Conservation (phyloP, 1,284 basidiomycete genomes). For the Phylloporus sp. region DNA sequence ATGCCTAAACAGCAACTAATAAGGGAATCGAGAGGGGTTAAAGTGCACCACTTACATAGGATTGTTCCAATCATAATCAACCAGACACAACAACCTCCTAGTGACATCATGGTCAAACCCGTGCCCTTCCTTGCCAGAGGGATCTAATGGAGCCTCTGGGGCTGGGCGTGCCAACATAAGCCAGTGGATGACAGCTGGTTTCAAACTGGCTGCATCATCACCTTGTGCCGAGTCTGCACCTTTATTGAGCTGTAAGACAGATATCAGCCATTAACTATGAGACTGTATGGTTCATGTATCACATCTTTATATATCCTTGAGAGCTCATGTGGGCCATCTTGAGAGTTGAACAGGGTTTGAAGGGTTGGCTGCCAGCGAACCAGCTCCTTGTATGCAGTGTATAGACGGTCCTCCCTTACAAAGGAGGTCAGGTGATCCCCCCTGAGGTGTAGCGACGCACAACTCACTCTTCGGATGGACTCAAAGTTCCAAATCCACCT, state of each 20-base stretch:
- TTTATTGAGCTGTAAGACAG: neutral
- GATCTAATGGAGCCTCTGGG: neutral
- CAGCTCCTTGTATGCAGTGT: neutral
- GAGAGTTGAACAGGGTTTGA: neutral
- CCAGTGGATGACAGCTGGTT: neutral
- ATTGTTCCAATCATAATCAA: neutral
- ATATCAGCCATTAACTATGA: too few relatives aligned
- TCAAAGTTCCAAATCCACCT: neutral
- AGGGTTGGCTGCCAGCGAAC: neutral
- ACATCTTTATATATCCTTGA: too few relatives aligned
- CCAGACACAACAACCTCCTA: neutral
- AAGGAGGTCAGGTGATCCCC: too few relatives aligned
- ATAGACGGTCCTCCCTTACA: neutral
- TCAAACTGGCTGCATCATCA: neutral
- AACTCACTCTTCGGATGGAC: neutral
- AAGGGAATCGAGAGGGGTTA: too few relatives aligned
- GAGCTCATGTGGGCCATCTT: too few relatives aligned
- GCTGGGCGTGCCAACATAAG: neutral
- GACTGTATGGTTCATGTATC: too few relatives aligned
- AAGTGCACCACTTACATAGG: too few relatives aligned
- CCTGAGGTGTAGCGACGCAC: too few relatives aligned
- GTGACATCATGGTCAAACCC: neutral
- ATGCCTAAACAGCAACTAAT: neutral
- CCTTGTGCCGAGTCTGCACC: neutral
- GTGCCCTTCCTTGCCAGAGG: neutral